Conservation (phyloP, 2,329 filamentous ascomycete species). For the Decorospora gaudefroyi region DNA sequence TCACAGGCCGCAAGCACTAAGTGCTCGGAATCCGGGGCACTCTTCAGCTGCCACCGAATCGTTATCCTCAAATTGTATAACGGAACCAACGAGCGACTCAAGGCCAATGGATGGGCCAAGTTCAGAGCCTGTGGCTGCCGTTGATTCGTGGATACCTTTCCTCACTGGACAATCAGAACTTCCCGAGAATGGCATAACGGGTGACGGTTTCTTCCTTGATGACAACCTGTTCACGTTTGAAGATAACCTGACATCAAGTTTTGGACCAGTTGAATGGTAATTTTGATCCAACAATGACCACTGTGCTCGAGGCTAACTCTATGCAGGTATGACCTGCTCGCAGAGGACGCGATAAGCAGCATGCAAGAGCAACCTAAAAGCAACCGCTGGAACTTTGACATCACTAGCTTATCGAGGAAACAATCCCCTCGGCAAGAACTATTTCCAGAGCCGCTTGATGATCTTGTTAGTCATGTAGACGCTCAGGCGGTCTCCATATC, state of each 20-base stretch:
- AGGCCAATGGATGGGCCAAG: conserved; percentile 7
- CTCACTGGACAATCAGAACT: conserved; percentile 17
- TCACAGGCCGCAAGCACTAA: conserved; percentile 17
- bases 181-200: conserved; percentile 25
- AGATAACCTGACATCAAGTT: conserved; percentile 43
- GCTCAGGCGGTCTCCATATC: conserved; percentile 8
- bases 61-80: conserved; percentile 7
- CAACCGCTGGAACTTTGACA: conserved; percentile 48
- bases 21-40: conserved; percentile 16
- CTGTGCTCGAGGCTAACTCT: conserved; percentile 1
- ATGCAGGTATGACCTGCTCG: conserved; percentile 51
- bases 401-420: conserved; percentile 51
- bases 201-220: conserved; percentile 34
- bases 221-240: conserved; percentile 31
- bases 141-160: conserved; percentile 24
- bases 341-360: conserved; percentile 49
- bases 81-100: conserved; percentile 5
- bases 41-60: conserved; percentile 8
- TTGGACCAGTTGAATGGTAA: conserved; percentile 53
- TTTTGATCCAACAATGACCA: neutral
- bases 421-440: conserved; percentile 33
- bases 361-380: conserved; percentile 40
- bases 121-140: conserved; percentile 11
- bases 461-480: conserved; percentile 6
- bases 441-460: conserved; percentile 32